Conservation (phyloP, 2,329 filamentous ascomycete species). For the Lanzia echinophila region DNA sequence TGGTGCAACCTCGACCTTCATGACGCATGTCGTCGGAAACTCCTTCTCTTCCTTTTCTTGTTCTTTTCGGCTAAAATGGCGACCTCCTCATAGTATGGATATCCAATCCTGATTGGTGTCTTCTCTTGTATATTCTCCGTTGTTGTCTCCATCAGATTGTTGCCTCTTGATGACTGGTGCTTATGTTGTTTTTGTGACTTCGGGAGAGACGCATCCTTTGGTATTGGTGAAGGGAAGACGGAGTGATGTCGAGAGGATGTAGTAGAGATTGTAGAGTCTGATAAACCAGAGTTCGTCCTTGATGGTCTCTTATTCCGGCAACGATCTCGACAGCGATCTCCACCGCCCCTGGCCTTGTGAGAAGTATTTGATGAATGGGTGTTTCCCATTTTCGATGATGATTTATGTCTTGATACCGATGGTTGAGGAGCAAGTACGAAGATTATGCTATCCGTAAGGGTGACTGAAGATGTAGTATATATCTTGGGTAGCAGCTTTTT, state of each 20-base stretch:
- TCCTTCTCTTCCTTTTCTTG: slow-evolving; percentile 2
- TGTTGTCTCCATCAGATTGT: neutral
- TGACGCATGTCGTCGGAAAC: neutral
- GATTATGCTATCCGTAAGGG: neutral
- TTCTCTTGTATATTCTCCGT: neutral
- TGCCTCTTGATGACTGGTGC: neutral
- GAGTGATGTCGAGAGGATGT: neutral
- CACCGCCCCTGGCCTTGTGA: neutral
- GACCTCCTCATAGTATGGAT: slow-evolving; percentile 12
- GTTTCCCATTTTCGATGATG: slow-evolving; percentile 1
- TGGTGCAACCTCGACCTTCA: neutral
- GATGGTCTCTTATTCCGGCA: neutral
- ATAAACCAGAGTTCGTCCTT: neutral
- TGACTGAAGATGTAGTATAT: neutral
- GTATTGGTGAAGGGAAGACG: neutral
- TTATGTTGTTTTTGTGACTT: neutral
- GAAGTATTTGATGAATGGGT: slow-evolving; percentile 1
- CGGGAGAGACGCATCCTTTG: neutral
- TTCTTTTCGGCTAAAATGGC: neutral
- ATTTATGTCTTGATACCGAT: neutral
- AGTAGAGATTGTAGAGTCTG: neutral
- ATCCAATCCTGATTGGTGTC: slow-evolving; percentile 9
- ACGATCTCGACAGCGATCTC: neutral
- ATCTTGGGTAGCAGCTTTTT: neutral
- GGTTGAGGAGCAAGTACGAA: neutral